Conservation (phyloP, 305 asterid genomes). For the Rubia peregrina region DNA sequence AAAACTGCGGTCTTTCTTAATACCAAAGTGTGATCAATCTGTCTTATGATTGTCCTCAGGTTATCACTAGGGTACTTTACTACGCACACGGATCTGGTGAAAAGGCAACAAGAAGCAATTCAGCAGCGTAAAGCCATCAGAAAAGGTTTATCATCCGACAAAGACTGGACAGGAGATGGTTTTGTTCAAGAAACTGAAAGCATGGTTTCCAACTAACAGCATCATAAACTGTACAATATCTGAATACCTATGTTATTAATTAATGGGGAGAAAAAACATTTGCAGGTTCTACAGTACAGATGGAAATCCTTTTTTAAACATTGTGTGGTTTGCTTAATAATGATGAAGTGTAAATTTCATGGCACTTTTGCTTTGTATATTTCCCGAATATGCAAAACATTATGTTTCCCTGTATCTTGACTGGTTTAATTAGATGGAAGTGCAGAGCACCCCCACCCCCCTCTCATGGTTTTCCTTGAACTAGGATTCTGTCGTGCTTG, state of each 20-base stretch:
- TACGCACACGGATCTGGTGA: conserved; percentile 71
- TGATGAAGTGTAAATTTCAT: neutral
- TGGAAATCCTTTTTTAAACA: neutral
- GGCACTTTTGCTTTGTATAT: neutral
- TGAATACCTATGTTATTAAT: neutral
- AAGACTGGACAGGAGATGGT: conserved; percentile 98
- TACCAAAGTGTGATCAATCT: conserved; percentile 1
- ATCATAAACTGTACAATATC: neutral
- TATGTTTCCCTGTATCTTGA: neutral
- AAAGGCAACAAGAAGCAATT: conserved; percentile 69
- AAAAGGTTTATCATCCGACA: conserved; percentile 79
- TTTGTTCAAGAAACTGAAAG: conserved; percentile 78
- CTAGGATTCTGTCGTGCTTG: no score
- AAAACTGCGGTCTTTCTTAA: neutral
- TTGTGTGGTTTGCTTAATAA: neutral
- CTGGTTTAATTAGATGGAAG: neutral
- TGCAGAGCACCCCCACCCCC: neutral
- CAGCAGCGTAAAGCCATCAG: conserved; percentile 65
- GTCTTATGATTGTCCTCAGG: conserved; percentile 26
- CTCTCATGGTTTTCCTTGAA: no score
- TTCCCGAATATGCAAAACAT: neutral
- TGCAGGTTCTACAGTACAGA: neutral
- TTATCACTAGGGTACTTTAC: conserved; percentile 74
- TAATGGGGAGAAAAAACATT: neutral
- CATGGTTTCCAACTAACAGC: conserved; percentile 74